These are phyloP conservation scores for Ephemerocybe angulata DNA, from an alignment of 768 basidiomycete species.

Conservation along the genomic window DNA sequence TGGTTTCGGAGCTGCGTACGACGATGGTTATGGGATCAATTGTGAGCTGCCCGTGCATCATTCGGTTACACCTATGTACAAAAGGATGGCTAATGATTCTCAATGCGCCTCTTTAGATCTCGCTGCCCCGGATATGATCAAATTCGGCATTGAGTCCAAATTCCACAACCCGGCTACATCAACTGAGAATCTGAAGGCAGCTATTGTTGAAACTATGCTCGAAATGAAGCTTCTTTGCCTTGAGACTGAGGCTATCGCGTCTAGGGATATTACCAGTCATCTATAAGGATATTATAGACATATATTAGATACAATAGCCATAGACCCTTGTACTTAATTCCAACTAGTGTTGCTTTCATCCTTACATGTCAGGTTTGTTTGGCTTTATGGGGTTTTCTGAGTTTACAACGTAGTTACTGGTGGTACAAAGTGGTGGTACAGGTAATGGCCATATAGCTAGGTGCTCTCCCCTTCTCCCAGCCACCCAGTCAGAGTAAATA, in stretches of 20 bases:
- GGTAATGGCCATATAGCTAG: background rate
- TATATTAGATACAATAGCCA: constrained; percentile 13
- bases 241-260: constrained; percentile 18
- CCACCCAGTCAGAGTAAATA: background rate
- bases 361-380: no score
- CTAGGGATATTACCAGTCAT: constrained; percentile 22
- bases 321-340: no score
- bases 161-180: constrained; percentile 64
- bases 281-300: no score
- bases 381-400: no score
- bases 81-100: background rate
- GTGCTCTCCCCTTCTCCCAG: background rate
- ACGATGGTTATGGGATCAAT: constrained; percentile 91
- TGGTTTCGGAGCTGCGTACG: constrained; percentile 80
- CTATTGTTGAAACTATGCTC: constrained; percentile 56
- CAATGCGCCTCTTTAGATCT: constrained; percentile 52
- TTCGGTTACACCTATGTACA: background rate
- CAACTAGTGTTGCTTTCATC: no score
- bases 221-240: constrained; percentile 65
- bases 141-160: constrained; percentile 95
- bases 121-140: constrained; percentile 71
- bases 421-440: background rate
- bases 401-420: background rate
- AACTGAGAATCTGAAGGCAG: constrained; percentile 61
- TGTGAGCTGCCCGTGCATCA: constrained; percentile 50